A percentile compares a stretch with the other conserved stretches of the same genome.
phyloP scores from a whole-genome alignment of 2,329 filamentous ascomycete species.

The Apiospora aurea region DNA sequence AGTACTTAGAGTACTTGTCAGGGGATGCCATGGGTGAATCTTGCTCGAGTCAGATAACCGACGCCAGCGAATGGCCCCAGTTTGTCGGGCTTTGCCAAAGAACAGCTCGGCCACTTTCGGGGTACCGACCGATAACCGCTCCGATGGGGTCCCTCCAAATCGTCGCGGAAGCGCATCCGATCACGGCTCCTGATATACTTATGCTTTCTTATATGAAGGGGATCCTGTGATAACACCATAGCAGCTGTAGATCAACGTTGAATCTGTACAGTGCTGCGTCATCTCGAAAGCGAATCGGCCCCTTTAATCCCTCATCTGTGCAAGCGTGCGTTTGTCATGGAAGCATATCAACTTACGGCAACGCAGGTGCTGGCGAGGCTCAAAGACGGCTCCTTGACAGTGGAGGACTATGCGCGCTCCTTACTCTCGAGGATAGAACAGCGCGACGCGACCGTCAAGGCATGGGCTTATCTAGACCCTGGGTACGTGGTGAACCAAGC shows the following conservation, averaged over 20 bases:
- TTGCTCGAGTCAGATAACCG: not conserved
- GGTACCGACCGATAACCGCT: conserved; percentile 11
- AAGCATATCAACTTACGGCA: conserved; percentile 51
- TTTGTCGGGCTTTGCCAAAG: no score
- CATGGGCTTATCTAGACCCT: conserved; percentile 54
- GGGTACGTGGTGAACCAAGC: conserved; percentile 56
- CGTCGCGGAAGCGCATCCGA: conserved; percentile 12
- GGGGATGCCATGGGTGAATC: not conserved
- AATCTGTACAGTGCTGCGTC: not conserved
- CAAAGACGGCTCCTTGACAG: conserved; percentile 50
- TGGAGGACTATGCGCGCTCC: conserved; percentile 54
- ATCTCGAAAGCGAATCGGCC: not conserved
- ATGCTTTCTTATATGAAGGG: not conserved
- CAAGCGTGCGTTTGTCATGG: conserved; percentile 29
- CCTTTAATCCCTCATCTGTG: not conserved
- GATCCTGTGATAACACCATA: not conserved
- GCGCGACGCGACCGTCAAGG: conserved; percentile 51
- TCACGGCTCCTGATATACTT: not conserved
- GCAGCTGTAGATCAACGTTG: not conserved
- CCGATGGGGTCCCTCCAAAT: conserved; percentile 16
- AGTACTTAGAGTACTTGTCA: not conserved
- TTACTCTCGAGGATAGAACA: conserved; percentile 50
- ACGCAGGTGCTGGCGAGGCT: conserved; percentile 49
- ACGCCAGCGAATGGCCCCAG: not conserved
- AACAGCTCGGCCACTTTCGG: not conserved